A percentile compares a stretch with the other conserved stretches of the same genome.
Evolutionary conservation across 805 yeast genomes (phyloP).

Genomic region (Nakazawaea laoshanensis): DNA sequence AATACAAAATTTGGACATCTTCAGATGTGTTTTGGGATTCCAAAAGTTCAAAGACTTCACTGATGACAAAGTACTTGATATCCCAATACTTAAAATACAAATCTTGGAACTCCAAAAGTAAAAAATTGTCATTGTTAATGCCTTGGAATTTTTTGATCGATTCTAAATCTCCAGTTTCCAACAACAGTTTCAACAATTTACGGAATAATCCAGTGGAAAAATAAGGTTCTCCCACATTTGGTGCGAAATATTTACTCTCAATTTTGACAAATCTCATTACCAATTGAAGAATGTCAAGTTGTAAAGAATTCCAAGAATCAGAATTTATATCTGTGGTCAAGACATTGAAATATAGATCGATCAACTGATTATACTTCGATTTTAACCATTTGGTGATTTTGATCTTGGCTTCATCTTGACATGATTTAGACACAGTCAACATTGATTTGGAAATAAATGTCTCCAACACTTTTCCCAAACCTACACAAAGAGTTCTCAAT

Average conservation of each 20-base stretch:
- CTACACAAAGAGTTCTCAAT: conserved; percentile 30
- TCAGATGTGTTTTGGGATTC: conserved; percentile 15
- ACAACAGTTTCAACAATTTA: conserved; percentile 23
- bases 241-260: conserved; percentile 47
- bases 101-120: conserved; percentile 47
- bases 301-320: conserved; percentile 37
- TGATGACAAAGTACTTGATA: conserved; percentile 65
- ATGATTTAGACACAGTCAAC: conserved; percentile 23
- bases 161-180: conserved; percentile 14
- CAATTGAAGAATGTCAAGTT: conserved; percentile 44
- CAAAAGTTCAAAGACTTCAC: conserved; percentile 21
- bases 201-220: conserved; percentile 54
- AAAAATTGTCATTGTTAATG: conserved; percentile 22
- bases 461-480: conserved; percentile 40
- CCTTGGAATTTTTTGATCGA: conserved; percentile 1
- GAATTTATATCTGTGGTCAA: conserved; percentile 32
- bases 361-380: conserved; percentile 47
- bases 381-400: conserved; percentile 56
- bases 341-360: conserved; percentile 31
- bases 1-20: conserved; percentile 18
- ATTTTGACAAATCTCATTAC: conserved; percentile 44
- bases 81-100: conserved; percentile 64
- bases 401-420: conserved; percentile 34
- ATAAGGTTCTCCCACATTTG: conserved; percentile 42
- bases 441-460: conserved; percentile 32